phyloP scores from a whole-genome alignment of 2,329 filamentous ascomycete genomes.

The Botrytis aclada region DNA sequence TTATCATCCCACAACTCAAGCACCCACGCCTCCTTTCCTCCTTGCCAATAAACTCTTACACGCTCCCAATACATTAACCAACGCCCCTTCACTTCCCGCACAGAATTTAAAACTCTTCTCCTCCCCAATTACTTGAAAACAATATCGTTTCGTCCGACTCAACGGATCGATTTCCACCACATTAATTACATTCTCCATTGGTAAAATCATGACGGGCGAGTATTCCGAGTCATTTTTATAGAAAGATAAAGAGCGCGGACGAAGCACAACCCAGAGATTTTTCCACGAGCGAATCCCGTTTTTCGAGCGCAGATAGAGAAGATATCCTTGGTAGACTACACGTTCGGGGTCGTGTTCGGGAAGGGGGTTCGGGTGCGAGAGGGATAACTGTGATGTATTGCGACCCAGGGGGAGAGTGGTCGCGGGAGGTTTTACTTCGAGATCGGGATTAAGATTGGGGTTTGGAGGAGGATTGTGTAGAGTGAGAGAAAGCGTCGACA shows the following conservation, averaged over 20 bases:
- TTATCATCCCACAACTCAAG: background rate
- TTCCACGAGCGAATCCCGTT: constrained; percentile 90
- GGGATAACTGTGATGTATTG: constrained; percentile 63
- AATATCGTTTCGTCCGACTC: constrained; percentile 78
- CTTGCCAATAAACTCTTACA: constrained; percentile 83
- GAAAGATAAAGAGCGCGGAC: constrained; percentile 77
- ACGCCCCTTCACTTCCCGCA: constrained; percentile 73
- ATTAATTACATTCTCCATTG: constrained; percentile 76
- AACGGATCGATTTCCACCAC: constrained; percentile 90
- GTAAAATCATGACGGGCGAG: constrained; percentile 76
- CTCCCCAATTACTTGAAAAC: constrained; percentile 90
- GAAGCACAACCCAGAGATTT: constrained; percentile 86
- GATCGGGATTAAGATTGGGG: background rate
- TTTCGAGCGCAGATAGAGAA: constrained; percentile 80
- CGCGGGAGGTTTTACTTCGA: constrained; percentile 36
- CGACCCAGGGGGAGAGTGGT: constrained; percentile 42
- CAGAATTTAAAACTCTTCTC: constrained; percentile 81
- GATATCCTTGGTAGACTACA: constrained; percentile 90
- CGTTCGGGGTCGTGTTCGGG: constrained; percentile 70
- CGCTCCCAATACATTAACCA: constrained; percentile 82
- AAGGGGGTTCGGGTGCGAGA: constrained; percentile 38
- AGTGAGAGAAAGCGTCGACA: constrained; percentile 32
- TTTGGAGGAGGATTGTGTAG: constrained; percentile 29
- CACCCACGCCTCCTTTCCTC: constrained; percentile 51
- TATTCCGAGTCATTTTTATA: constrained; percentile 96